Conservation (phyloP, 2,329 filamentous ascomycete genomes). For the Pseudocercospora vitis region DNA sequence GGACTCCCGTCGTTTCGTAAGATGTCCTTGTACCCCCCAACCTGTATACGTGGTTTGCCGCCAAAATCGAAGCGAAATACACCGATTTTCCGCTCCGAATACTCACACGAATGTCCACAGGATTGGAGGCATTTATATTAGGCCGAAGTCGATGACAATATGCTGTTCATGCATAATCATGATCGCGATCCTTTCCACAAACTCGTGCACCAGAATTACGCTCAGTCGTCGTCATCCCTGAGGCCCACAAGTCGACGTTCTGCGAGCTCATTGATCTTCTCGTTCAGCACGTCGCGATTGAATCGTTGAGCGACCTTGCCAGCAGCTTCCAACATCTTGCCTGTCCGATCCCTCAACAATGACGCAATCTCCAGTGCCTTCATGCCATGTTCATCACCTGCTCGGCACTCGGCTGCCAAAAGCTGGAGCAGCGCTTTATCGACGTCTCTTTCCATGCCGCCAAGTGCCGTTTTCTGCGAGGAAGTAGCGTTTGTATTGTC, state of each 20-base stretch:
- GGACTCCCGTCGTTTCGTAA: not conserved
- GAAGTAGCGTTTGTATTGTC: slow-evolving; percentile 65
- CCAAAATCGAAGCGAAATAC: slow-evolving; percentile 1
- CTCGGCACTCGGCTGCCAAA: slow-evolving; percentile 83
- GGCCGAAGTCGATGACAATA: too few species aligned
- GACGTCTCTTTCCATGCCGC: slow-evolving; percentile 74
- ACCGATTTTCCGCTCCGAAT: not conserved
- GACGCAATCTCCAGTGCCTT: slow-evolving; percentile 87
- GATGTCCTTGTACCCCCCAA: not conserved
- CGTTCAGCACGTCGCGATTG: slow-evolving; percentile 72
- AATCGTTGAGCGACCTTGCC: slow-evolving; percentile 86
- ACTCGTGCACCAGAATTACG: too few species aligned
- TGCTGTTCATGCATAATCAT: not conserved
- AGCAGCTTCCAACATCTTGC: slow-evolving; percentile 88
- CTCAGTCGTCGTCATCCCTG: slow-evolving; percentile 57
- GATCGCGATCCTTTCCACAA: not conserved
- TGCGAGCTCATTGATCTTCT: slow-evolving; percentile 85
- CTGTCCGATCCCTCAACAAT: slow-evolving; percentile 79
- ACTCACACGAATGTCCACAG: too few species aligned
- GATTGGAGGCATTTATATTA: too few species aligned
- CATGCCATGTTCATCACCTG: slow-evolving; percentile 92
- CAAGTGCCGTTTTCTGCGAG: slow-evolving; percentile 65
- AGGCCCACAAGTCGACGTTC: slow-evolving; percentile 66
- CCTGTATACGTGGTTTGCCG: slow-evolving; percentile 1
- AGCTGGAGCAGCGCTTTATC: slow-evolving; percentile 90